Percentiles rank a stretch among this genome's conserved stretches.
phyloP scores from a whole-genome alignment of 1,284 basidiomycete species.

The Bjerkandera adusta region DNA sequence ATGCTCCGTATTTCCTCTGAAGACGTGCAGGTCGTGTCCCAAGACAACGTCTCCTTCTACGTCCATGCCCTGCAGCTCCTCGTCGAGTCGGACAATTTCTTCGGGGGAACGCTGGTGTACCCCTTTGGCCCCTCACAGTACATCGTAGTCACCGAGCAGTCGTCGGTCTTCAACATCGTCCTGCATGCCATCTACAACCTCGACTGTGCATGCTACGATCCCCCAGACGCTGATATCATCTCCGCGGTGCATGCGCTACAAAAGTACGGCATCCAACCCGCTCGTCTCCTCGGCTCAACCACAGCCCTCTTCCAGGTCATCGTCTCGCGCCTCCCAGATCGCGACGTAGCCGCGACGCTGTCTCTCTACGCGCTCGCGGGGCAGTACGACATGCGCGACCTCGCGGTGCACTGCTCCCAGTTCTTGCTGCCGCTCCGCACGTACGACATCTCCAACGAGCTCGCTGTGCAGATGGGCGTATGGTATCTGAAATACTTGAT shows the following conservation, averaged over 20 bases:
- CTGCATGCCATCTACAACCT: slow-evolving; percentile 35
- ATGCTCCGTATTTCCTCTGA: too few relatives aligned
- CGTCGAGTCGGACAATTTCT: background rate
- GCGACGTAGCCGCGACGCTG: slow-evolving; percentile 22
- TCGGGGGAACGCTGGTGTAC: background rate
- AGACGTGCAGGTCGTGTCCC: too few relatives aligned
- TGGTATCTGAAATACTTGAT: slow-evolving; percentile 40
- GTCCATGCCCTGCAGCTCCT: background rate
- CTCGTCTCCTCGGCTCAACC: slow-evolving; percentile 17
- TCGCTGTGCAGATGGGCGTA: slow-evolving; percentile 35
- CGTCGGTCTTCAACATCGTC: slow-evolving; percentile 34
- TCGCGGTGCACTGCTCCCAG: slow-evolving; percentile 34
- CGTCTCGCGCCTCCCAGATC: background rate
- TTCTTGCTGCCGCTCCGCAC: slow-evolving; percentile 35
- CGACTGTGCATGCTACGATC: slow-evolving; percentile 29
- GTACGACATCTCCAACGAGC: slow-evolving; percentile 31
- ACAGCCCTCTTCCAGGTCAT: slow-evolving; percentile 26
- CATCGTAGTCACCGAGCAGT: slow-evolving; percentile 26
- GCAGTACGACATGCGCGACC: slow-evolving; percentile 28
- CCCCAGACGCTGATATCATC: slow-evolving; percentile 27
- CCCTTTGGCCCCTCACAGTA: background rate
- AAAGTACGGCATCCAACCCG: slow-evolving; percentile 27
- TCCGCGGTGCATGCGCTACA: slow-evolving; percentile 25
- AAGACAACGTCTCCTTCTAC: background rate
- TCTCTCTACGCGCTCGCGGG: slow-evolving; percentile 38